Base-by-base conservation (phyloP, 441 rosid genomes). In the Raphanus hybrid region DNA sequence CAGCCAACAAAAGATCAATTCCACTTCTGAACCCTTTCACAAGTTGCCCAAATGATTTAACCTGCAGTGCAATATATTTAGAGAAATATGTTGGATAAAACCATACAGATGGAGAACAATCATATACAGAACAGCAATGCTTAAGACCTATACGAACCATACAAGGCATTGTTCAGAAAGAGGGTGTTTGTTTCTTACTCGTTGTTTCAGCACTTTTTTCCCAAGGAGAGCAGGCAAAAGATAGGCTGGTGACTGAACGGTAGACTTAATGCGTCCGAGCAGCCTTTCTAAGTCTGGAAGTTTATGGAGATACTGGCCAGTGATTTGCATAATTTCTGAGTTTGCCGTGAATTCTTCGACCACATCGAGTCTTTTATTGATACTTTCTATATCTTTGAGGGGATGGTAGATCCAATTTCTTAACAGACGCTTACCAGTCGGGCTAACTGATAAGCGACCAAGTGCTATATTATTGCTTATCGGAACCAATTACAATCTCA, bases 361-460 rank as follows among this genome's bases (percentile, higher is more conserved):
- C 71, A 84, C 91, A 79, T 96, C 80, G 27, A 96, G 97, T 85
- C 98, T 85, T 69, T 86, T 82, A 70, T 92, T 92, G 79, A 96
- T 96, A 86, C 80, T 80, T 39, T 70, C 91, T 74, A 82, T 88
- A 88, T 86, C 87, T 84, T 92, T 92, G 57, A 93, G 90, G 32
- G 99, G 98, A 83, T 92, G 98, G 83, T 97, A 96, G 75, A 96
- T 90, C 98, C 99, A 96, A 75, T 80, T 86, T 82, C 99, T 87
- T 64, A 96, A 86, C 75, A 90, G 93, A 73, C 97, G 88, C 77
- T 88, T 93, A 26, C 98, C 98, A 76, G 94, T 87, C 78, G 91
- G 84, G n/a, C n/a, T n/a, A n/a, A n/a, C n/a, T n/a, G n/a, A n/a
- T n/a, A n/a, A n/a, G n/a, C n/a, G n/a, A n/a, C n/a, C n/a, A n/a